phyloP scores from a whole-genome alignment of 1,284 basidiomycete species.

The Porodaedalea pini region DNA sequence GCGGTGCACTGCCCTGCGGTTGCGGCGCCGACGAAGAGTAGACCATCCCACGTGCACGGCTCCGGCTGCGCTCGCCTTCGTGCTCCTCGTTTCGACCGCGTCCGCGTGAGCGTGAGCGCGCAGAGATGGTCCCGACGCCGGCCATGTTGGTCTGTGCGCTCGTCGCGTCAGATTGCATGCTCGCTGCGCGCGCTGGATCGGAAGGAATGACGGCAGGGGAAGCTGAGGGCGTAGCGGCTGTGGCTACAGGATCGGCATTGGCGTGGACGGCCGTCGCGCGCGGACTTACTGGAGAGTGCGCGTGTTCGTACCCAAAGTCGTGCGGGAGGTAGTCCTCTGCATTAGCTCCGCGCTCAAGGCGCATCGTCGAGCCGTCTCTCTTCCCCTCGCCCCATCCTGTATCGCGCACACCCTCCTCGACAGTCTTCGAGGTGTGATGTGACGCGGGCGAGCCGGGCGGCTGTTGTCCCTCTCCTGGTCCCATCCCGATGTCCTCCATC shows the following conservation, averaged over 20 bases:
- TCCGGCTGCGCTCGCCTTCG: slow-evolving; percentile 2
- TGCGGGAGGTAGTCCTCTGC: not conserved
- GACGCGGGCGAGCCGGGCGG: not conserved
- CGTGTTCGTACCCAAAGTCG: slow-evolving; percentile 4
- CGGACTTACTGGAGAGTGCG: not conserved
- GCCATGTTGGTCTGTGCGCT: slow-evolving; percentile 8
- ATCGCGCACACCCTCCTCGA: not conserved
- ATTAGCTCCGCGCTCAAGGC: not conserved
- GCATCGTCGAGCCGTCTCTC: not conserved
- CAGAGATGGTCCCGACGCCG: slow-evolving; percentile 10
- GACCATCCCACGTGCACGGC: slow-evolving; percentile 14
- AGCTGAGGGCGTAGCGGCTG: not conserved
- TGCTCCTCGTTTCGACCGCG: not conserved
- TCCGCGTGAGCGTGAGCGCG: slow-evolving; percentile 6
- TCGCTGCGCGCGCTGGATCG: not conserved
- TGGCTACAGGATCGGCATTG: not conserved
- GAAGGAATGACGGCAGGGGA: not conserved
- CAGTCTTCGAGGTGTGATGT: not conserved
- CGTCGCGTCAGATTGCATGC: not conserved
- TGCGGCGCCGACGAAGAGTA: slow-evolving; percentile 10
- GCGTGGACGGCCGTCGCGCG: not conserved
- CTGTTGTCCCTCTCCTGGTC: not conserved
- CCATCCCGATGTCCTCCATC: not conserved
- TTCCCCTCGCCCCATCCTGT: slow-evolving; percentile 1
- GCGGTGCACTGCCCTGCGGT: not conserved